Conservation (phyloP, 306 rosid genomes). For the Vigna reflexopilosa region DNA sequence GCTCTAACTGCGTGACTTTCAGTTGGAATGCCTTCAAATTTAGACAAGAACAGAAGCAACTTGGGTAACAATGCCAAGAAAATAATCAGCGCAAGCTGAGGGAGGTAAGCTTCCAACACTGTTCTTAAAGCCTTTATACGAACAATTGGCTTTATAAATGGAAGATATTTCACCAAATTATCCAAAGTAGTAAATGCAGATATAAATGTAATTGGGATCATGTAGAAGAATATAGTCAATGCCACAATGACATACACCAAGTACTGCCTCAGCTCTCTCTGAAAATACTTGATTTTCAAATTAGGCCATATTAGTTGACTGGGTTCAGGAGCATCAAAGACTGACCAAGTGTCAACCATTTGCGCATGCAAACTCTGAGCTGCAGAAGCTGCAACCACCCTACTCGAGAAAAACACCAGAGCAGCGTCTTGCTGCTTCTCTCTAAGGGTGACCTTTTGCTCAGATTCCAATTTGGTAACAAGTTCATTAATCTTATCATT, state of each 20-base stretch:
- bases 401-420: slow-evolving; percentile 70
- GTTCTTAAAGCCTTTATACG: slow-evolving; percentile 48
- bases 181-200: slow-evolving; percentile 81
- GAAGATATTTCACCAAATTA: slow-evolving; percentile 71
- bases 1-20: slow-evolving; percentile 82
- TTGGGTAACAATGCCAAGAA: slow-evolving; percentile 88
- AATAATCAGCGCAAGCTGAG: slow-evolving; percentile 82
- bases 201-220: slow-evolving; percentile 76
- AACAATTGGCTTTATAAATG: slow-evolving; percentile 75
- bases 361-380: slow-evolving; percentile 89
- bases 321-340: slow-evolving; percentile 76
- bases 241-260: slow-evolving; percentile 73
- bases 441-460: slow-evolving; percentile 80
- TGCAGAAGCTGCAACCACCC: slow-evolving; percentile 84
- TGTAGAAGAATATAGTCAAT: slow-evolving; percentile 68
- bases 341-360: slow-evolving; percentile 74
- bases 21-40: slow-evolving; percentile 83
- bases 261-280: slow-evolving; percentile 71
- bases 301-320: slow-evolving; percentile 79
- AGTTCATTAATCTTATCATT: slow-evolving; percentile 65
- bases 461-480: slow-evolving; percentile 69
- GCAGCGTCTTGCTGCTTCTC: slow-evolving; percentile 90
- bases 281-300: slow-evolving; percentile 67
- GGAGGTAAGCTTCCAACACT: slow-evolving; percentile 89
- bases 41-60: slow-evolving; percentile 75